A percentile compares a stretch with the other conserved stretches of the same genome.
Evolutionary conservation across 2,329 filamentous ascomycete species (phyloP).

Genomic region (Aspergillus sp.): DNA sequence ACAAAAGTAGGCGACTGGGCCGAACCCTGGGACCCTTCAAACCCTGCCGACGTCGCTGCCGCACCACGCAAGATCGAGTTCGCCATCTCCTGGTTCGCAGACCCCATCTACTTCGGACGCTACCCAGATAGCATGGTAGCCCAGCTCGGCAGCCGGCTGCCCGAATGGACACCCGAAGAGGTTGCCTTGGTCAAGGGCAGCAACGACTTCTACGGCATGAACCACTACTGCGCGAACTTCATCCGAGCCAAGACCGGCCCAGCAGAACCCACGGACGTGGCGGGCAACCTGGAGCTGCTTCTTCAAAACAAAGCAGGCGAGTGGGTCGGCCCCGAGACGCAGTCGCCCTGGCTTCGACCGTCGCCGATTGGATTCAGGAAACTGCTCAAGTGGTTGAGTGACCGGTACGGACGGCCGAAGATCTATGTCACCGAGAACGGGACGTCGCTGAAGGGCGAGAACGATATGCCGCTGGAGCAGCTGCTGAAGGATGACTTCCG

Average conservation of each 20-base stretch:
- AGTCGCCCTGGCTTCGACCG: constrained; percentile 78
- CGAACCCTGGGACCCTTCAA: constrained; percentile 78
- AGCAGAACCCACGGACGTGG: constrained; percentile 65
- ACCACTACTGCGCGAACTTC: constrained; percentile 89
- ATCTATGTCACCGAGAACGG: constrained; percentile 92
- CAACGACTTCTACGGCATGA: constrained; percentile 94
- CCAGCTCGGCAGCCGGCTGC: constrained; percentile 76
- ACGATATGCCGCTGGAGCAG: constrained; percentile 67
- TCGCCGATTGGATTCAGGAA: constrained; percentile 74
- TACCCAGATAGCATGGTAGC: constrained; percentile 82
- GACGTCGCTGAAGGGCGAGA: constrained; percentile 80
- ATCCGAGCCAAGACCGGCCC: constrained; percentile 68
- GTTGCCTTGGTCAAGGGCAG: constrained; percentile 73
- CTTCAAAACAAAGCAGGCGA: constrained; percentile 71
- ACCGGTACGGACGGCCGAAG: constrained; percentile 71
- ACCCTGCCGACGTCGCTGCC: constrained; percentile 73
- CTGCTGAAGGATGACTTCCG: constrained; percentile 82
- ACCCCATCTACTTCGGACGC: constrained; percentile 80
- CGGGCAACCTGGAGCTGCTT: constrained; percentile 73
- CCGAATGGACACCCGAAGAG: constrained; percentile 72
- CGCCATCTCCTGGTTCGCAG: constrained; percentile 82
- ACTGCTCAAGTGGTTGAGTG: constrained; percentile 73
- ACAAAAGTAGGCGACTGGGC: constrained; percentile 64
- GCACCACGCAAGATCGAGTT: constrained; percentile 82
- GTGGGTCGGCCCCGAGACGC: constrained; percentile 76